Base-by-base conservation (phyloP, 2,329 filamentous ascomycete species). In the Fusarium sp. region DNA sequence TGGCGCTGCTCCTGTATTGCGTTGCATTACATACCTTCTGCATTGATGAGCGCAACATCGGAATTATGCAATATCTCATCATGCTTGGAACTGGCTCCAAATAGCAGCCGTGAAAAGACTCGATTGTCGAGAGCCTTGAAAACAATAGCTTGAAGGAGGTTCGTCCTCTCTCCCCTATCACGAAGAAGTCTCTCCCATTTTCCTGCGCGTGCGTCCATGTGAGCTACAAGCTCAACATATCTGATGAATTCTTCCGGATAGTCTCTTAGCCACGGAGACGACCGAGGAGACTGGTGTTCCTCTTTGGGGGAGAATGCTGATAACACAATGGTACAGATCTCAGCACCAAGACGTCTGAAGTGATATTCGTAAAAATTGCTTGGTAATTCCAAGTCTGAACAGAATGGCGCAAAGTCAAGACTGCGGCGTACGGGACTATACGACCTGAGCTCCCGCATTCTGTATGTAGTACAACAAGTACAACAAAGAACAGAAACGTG, bases 111-210 rank as follows among this genome's bases (percentile, higher is more conserved):
- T 10, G 77, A 78, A 23, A 82, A 80, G 23, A 81, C 68, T 2
- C 75, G 57, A 7, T 64, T 65, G 15, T 79, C 74, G 21, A 81
- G 65, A 38, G 79, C 62, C 67, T 68, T 77, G 69, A 80, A 75
- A 32, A 82, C 70, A n/a, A 80, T 73, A 7, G 77, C 81, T 25
- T 73, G 54, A 42, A 82, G 60, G 2, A 82, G 73, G 13, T 64
- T 71, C 35, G 56, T 61, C 19, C 80, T 76, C 54, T 80, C 76
- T 1, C 56, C 43, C 19, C 53, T 50, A 25, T 76, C 63, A 21
- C 47, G 60, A 32, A 82, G 73, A 10, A 82, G 62, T 30, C 64
- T 71, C 19, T 78, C 79, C 81, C 81, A 82, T 9, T 73, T 71
- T 18, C 65, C 67, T 12, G 64, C 44, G 3, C 73, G 66, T 8